phyloP scores from a whole-genome alignment of 192 early-diverging fungal genomes.

The Globomyces pollinis-pini region DNA sequence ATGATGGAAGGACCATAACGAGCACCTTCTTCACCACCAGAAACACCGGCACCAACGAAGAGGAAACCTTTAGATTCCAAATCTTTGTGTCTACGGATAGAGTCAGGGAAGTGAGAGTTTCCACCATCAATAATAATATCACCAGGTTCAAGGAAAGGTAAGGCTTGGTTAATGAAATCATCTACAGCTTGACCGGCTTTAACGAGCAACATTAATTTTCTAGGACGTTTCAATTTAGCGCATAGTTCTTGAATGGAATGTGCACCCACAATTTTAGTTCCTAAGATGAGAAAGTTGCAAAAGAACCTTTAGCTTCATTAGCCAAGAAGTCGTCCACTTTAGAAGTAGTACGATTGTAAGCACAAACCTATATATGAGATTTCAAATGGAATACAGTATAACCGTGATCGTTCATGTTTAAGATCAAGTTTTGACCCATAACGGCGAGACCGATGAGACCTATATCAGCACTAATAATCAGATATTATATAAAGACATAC shows the following conservation, averaged over 20 bases:
- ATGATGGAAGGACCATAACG: slow-evolving; percentile 94
- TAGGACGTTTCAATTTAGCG: slow-evolving; percentile 85
- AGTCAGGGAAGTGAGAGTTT: slow-evolving; percentile 98
- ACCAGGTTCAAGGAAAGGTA: slow-evolving; percentile 75
- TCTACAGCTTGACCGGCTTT: slow-evolving; percentile 95
- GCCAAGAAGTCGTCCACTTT: slow-evolving; percentile 93
- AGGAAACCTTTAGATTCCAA: slow-evolving; percentile 84
- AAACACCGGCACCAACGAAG: slow-evolving; percentile 96
- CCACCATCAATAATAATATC: slow-evolving; percentile 99
- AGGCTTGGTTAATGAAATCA: slow-evolving; percentile 84
- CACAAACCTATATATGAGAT: slow-evolving; percentile 54
- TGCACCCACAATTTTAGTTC: slow-evolving; percentile 88
- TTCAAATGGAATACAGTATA: slow-evolving; percentile 50
- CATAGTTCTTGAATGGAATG: slow-evolving; percentile 91
- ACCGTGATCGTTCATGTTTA: slow-evolving; percentile 98
- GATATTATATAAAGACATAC: neutral
- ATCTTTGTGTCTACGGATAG: slow-evolving; percentile 82
- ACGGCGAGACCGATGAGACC: slow-evolving; percentile 99
- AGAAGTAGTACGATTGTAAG: slow-evolving; percentile 89
- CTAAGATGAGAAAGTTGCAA: slow-evolving; percentile 30
- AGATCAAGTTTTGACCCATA: slow-evolving; percentile 98
- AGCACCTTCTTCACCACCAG: slow-evolving; percentile 98
- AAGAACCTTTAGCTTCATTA: slow-evolving; percentile 91
- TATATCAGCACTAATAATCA: slow-evolving; percentile 73
- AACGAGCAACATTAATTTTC: slow-evolving; percentile 98